Conservation (phyloP, 2,329 filamentous ascomycete species). For the Cercospora nicotianae region DNA sequence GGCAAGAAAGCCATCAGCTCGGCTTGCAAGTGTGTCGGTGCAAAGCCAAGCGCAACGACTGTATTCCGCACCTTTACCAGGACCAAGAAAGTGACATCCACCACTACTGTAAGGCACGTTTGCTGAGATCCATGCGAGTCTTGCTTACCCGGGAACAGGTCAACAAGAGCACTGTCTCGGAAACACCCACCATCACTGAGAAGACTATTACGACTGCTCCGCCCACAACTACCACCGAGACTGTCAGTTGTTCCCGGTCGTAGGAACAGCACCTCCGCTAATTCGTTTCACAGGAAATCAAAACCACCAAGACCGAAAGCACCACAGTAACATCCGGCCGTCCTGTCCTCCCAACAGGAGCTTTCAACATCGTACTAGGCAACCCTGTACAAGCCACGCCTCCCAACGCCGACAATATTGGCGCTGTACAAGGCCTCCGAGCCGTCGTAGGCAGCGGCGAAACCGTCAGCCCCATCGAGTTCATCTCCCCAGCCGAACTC, state of each 20-base stretch:
- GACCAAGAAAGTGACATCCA: background rate
- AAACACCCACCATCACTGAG: background rate
- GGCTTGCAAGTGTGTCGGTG: conserved; percentile 3
- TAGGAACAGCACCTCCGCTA: background rate
- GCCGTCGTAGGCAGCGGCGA: background rate
- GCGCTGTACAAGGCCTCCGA: background rate
- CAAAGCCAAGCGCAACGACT: background rate
- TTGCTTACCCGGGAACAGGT: background rate
- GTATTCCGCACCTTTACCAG: background rate
- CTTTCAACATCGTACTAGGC: conserved; percentile 6
- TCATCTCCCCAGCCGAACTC: background rate
- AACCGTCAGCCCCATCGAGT: conserved; percentile 2
- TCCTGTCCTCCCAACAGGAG: background rate
- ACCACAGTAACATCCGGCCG: background rate
- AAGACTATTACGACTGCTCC: background rate
- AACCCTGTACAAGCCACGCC: background rate
- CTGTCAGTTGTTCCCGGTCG: background rate
- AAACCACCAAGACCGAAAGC: background rate
- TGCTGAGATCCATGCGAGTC: background rate
- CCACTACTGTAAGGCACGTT: background rate
- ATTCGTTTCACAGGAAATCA: background rate
- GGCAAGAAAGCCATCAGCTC: conserved; percentile 4
- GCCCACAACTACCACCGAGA: background rate
- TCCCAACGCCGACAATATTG: background rate
- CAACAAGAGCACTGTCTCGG: background rate